phyloP scores from a whole-genome alignment of 352 stramenopile genomes.

The Pythium scleroteichum region DNA sequence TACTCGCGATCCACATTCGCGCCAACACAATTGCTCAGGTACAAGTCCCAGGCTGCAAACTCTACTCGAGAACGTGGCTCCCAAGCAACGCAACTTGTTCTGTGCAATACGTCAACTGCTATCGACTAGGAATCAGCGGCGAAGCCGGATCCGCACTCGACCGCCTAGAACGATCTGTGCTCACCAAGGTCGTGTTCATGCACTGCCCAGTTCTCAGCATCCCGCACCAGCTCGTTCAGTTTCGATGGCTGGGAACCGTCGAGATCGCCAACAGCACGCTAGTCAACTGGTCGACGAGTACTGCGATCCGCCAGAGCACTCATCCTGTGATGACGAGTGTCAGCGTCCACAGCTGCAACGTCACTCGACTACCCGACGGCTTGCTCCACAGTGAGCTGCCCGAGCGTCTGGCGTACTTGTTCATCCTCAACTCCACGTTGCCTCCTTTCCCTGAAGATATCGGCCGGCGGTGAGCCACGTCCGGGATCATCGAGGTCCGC shows the following conservation, averaged over 20 bases:
- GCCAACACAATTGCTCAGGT: not conserved
- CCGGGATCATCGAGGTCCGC: not conserved
- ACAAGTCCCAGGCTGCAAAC: slow-evolving; percentile 1
- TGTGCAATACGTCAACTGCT: slow-evolving; percentile 19
- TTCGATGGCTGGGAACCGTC: not conserved
- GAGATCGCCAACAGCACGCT: slow-evolving; percentile 12
- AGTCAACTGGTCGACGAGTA: slow-evolving; percentile 2
- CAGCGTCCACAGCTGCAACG: not conserved
- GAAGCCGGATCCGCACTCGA: not conserved
- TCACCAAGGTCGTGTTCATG: slow-evolving; percentile 1
- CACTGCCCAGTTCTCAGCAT: slow-evolving; percentile 6
- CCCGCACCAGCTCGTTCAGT: not conserved
- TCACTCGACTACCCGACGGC: slow-evolving; percentile 1
- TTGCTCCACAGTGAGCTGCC: slow-evolving; percentile 6
- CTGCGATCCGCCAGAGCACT: not conserved
- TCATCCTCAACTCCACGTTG: slow-evolving; percentile 3
- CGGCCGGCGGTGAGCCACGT: slow-evolving; percentile 3
- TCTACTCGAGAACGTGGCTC: slow-evolving; percentile 13
- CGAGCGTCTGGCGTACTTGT: not conserved
- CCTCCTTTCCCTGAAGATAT: not conserved
- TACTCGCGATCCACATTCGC: slow-evolving; percentile 3
- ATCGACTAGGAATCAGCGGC: slow-evolving; percentile 10
- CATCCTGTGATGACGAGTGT: slow-evolving; percentile 7
- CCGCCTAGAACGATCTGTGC: slow-evolving; percentile 1
- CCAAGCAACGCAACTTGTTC: slow-evolving; percentile 9